Conservation (phyloP, 2,329 filamentous ascomycete genomes). For the Colletotrichum spinosum region DNA sequence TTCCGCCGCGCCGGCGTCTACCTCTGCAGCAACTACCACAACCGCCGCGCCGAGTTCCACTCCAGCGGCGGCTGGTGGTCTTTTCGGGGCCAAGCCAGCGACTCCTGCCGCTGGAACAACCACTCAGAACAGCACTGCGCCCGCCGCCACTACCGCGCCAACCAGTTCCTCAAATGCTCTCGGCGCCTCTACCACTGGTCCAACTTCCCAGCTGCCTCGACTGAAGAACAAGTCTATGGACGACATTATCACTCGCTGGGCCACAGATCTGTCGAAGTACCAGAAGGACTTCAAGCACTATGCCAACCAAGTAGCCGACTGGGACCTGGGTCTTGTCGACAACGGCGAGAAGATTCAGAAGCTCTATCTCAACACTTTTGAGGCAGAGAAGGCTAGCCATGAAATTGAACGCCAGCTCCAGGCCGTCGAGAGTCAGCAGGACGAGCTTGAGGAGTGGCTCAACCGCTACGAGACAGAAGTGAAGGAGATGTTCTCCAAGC, state of each 20-base stretch:
- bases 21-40: constrained; percentile 43
- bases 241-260: constrained; percentile 97
- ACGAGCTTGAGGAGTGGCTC: constrained; percentile 88
- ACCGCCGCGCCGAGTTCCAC: constrained; percentile 45
- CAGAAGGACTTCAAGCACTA: constrained; percentile 96
- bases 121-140: constrained; percentile 41
- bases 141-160: constrained; percentile 21
- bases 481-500: constrained; percentile 85
- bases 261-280: constrained; percentile 93
- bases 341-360: constrained; percentile 97
- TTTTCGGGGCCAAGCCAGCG: constrained; percentile 50
- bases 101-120: constrained; percentile 42
- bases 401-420: constrained; percentile 94
- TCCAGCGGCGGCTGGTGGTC: constrained; percentile 44
- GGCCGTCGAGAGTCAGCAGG: constrained; percentile 91
- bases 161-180: constrained; percentile 56
- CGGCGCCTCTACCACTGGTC: constrained; percentile 82
- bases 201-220: constrained; percentile 85
- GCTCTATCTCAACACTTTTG: constrained; percentile 90
- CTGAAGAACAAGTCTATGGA: constrained; percentile 99
- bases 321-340: constrained; percentile 93
- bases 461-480: constrained; percentile 93
- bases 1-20: constrained; percentile 47
- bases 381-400: constrained; percentile 90
- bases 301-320: constrained; percentile 85